phyloP scores from a whole-genome alignment of 1,284 basidiomycete species.

The Rhodotorula sp. region DNA sequence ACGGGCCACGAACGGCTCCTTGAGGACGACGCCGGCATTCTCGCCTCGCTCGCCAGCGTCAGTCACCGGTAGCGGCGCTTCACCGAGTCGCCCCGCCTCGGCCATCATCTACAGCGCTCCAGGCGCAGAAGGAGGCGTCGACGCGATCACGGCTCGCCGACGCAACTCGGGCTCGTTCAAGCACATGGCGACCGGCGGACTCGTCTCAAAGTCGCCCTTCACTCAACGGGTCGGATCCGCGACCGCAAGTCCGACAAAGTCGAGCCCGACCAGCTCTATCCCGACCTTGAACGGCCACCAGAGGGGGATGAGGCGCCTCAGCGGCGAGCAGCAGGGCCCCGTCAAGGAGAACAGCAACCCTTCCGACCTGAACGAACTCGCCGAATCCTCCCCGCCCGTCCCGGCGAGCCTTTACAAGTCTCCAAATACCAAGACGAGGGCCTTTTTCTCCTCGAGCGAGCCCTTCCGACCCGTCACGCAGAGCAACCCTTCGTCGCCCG shows the following conservation, averaged over 20 bases:
- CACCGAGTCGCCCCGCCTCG: conserved; percentile 3
- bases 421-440: conserved; percentile 1
- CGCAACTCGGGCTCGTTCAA: conserved; percentile 39
- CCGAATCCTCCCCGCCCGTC: neutral
- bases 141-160: conserved; percentile 27
- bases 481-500: neutral
- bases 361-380: conserved; percentile 25
- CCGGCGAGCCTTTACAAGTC: neutral
- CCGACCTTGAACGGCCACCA: neutral
- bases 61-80: neutral
- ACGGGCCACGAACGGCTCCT: neutral
- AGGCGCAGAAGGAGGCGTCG: conserved; percentile 36
- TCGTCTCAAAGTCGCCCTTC: conserved; percentile 40
- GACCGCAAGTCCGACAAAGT: neutral
- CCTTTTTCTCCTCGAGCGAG: conserved; percentile 18
- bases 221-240: conserved; percentile 8
- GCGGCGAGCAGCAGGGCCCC: conserved; percentile 18
- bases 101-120: conserved; percentile 19
- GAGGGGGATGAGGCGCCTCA: conserved; percentile 5
- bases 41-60: conserved; percentile 2
- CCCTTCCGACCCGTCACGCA: conserved; percentile 26
- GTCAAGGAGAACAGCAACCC: conserved; percentile 37
- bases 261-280: neutral
- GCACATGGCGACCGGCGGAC: conserved; percentile 31
- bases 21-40: conserved; percentile 1